Evolutionary conservation across 306 rosid genomes (phyloP), one percentile per base, ranked within the genome.

Genomic region (Delonix regia): DNA sequence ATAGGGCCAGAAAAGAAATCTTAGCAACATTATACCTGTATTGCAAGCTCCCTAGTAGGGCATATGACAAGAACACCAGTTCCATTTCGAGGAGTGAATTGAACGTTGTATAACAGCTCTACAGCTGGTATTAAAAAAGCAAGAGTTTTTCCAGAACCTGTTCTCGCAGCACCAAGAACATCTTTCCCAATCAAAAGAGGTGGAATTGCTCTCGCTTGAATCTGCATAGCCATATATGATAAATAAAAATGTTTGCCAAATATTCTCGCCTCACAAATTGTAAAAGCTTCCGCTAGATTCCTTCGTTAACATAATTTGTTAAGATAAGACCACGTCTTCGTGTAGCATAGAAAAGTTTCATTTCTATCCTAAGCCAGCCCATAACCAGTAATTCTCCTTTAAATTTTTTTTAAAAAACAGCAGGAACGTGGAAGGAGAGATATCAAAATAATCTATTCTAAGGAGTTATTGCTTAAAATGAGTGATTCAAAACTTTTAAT

Each of bases 131-230:
- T 80, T 57, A 95, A 81, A 76, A 95, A 95, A 12, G 99, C 97
- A 66, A 93, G 97, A 13, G 99, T 95, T 84, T 95, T 95, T 1
- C 99, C 99, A 16, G 99, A 88, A 59, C 99, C 99, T 5, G 99
- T 95, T 68, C 99, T 91, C 1, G 99, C 99, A 67, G 99, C 99
- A 73, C 98, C 99, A 10, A 95, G 94, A 49, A 95, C 96, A 74
- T 95, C 97, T 78, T 83, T 86, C 18, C 98, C 99, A 8, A 76
- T 25, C 85, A 95, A 60, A 3, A 90, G 92, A 2, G 90, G 90
- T 0, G 98, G 98, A 55, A 91, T 89, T 22, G 97, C 79, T 78
- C 85, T 87, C 0, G 90, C 92, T 88, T 95, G 99, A 87, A 95
- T 95, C 99, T 93, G 81, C 86, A 83, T 78, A 80, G 24, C 41